Base-by-base conservation (phyloP, 192 early-diverging fungal genomes). In the Diversispora epigaea region DNA sequence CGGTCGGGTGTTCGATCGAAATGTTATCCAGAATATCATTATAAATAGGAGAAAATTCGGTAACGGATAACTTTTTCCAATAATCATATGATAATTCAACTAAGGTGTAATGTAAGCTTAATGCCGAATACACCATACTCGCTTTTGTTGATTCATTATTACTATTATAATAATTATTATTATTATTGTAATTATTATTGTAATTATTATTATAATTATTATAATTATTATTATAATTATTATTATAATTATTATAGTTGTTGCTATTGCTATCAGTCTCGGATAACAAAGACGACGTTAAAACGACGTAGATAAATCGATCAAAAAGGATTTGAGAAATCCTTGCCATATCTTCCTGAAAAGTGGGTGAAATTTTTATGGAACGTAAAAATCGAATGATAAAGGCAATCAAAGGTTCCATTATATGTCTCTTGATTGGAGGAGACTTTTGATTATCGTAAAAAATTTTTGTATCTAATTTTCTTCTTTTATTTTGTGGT, bases 21-120 rank as follows among this genome's bases (percentile, higher is more conserved):
- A n/a, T 5, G 9, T 19, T 41, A n/a, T 41, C 15, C 22, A 70
- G 21, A 1, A 32, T 32, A 32, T 32, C 25, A 32, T 32, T 32
- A 32, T 32, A 32, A 6, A 47, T 22, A 9, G 46, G 4, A 10
- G 22, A 9, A 25, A 67, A 67, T 22, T 67, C 15, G 2, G 43
- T 6, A 6, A 45, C 14, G 0, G 44, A 19, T 10, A 12, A 5
- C 7, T 67, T 67, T 49, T 67, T 46, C 65, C 65, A 67, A 67
- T 67, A 67, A 22, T n/a, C 14, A 56, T 7, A 9, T 10, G 68
- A 70, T 10, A 70, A 55, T 46, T 72, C 70, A 15, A 72, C 52
- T 6, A 72, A 41, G 6, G 7, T 11, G 60, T 45, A 5, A 61
- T 72, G 70, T 58, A 72, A 72, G 54, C 7, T 52, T 41, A 70